These are phyloP conservation scores for Bidens hawaiensis DNA, from an alignment of 140 eudicot species.

Conservation along the genomic window DNA sequence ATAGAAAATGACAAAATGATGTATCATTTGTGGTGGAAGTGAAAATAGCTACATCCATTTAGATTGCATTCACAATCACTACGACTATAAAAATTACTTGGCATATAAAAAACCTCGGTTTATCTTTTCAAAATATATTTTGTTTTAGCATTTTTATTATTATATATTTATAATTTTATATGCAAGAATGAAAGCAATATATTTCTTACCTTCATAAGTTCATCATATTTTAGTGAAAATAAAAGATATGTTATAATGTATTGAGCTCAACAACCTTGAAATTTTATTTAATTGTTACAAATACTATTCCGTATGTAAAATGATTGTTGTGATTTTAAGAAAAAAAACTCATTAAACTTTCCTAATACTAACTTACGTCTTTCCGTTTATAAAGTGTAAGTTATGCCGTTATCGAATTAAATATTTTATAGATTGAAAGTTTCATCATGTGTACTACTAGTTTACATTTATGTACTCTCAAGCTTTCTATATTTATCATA, in stretches of 20 bases:
- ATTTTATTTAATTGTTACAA: too few species aligned
- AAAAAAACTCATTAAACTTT: neutral
- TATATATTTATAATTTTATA: too few species aligned
- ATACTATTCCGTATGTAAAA: neutral
- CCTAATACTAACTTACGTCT: neutral
- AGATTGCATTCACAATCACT: neutral
- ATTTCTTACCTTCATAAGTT: neutral
- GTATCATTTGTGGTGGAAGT: neutral
- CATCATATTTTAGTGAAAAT: neutral
- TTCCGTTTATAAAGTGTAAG: neutral
- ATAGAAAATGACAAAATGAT: conserved; percentile 4
- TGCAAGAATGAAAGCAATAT: neutral
- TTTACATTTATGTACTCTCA: too few species aligned
- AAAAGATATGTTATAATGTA: too few species aligned
- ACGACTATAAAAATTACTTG: neutral
- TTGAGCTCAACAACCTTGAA: neutral
- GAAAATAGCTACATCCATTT: neutral
- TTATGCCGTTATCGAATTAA: neutral
- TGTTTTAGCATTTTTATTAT: neutral
- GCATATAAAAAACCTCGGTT: neutral
- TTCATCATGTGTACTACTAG: too few species aligned
- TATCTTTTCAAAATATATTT: neutral
- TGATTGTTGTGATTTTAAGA: neutral
- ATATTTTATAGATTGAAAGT: too few species aligned
- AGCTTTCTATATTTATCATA: too few species aligned